These are phyloP conservation scores for Chloranthus sessilifolius DNA, from an alignment of 164 flowering plant species.

Conservation along the genomic window DNA sequence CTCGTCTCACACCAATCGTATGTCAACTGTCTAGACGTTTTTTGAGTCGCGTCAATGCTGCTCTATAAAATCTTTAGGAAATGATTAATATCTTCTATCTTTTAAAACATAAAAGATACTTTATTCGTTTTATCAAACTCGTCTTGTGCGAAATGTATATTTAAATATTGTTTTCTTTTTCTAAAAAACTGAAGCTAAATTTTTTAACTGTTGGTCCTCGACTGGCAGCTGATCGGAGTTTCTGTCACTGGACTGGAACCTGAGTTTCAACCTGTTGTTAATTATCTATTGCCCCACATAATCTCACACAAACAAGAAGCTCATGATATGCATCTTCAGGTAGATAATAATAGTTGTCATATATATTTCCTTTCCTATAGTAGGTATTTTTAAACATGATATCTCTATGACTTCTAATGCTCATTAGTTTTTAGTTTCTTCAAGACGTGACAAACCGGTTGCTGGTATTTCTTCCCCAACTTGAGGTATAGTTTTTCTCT, in stretches of 20 bases:
- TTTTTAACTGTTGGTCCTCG: too few species aligned
- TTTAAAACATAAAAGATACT: too few species aligned
- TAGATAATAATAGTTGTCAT: constrained; percentile 19
- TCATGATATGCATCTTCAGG: constrained; percentile 83
- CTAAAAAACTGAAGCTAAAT: too few species aligned
- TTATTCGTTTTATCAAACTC: too few species aligned
- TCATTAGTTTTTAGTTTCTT: constrained; percentile 61
- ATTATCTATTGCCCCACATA: constrained; percentile 71
- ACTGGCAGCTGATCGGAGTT: constrained; percentile 71
- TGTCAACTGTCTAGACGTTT: too few species aligned
- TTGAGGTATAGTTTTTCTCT: constrained; percentile 73
- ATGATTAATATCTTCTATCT: too few species aligned
- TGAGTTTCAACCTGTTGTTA: constrained; percentile 88
- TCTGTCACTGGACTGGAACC: constrained; percentile 75
- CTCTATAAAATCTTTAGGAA: too few species aligned
- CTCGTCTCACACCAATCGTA: too few species aligned
- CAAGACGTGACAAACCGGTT: constrained; percentile 79
- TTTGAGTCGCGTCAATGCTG: too few species aligned
- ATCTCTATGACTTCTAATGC: constrained; percentile 27
- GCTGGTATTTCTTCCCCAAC: constrained; percentile 73
- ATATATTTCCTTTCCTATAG: neutral
- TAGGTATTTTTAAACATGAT: constrained; percentile 13
- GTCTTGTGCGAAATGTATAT: too few species aligned
- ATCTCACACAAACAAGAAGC: constrained; percentile 72
- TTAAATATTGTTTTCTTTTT: neutral